These are phyloP conservation scores for Gossypium davidsonii DNA, from an alignment of 441 rosid species.

Conservation along the genomic window DNA sequence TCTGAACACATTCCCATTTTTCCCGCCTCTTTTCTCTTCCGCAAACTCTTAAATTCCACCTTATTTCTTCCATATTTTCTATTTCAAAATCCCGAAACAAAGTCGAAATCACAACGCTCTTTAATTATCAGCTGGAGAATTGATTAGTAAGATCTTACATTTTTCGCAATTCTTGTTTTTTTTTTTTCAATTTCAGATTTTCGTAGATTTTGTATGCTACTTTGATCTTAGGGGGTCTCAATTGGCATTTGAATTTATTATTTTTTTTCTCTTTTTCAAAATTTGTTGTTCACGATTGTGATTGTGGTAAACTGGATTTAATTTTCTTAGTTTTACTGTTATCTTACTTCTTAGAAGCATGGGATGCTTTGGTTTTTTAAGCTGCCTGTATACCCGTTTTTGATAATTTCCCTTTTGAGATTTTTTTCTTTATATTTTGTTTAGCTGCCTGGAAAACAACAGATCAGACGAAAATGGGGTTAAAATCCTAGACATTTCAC, in stretches of 20 bases:
- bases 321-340: neutral
- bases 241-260: neutral
- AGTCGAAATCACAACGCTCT: neutral
- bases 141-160: constrained; percentile 9
- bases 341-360: neutral
- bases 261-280: neutral
- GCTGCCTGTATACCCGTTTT: neutral
- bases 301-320: neutral
- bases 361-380: neutral
- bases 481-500: neutral
- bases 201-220: neutral
- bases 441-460: neutral
- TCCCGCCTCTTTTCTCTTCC: constrained; percentile 22
- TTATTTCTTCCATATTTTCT: neutral
- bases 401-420: neutral
- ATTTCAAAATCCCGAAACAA: neutral
- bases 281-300: neutral
- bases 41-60: neutral
- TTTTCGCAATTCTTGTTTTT: neutral
- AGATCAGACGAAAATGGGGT: neutral
- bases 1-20: neutral
- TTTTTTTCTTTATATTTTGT: constrained; percentile 8
- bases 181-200: neutral
- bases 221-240: neutral
- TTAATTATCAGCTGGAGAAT: neutral